Base-by-base conservation (phyloP, 1,284 basidiomycete species). In the Mycosarcoma maydis region DNA sequence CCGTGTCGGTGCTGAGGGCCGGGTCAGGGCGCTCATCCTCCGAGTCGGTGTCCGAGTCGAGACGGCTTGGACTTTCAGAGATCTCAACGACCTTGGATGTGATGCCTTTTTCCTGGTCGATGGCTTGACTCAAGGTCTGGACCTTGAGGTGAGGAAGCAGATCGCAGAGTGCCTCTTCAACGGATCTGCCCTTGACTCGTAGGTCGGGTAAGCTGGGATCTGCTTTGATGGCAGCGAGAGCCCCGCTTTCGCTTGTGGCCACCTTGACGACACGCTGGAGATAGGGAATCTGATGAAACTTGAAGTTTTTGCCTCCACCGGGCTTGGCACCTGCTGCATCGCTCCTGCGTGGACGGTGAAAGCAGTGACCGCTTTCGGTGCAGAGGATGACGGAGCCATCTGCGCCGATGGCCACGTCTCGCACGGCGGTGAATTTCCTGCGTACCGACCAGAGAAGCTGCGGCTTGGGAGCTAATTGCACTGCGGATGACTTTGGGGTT, bases 321-420 rank as follows among this genome's bases (percentile, higher is more conserved):
- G 57, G 50, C 39, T 72, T 73, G 52, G 33, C 58, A n/a, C 52
- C 52, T 17, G 17, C 36, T 8, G 54, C 44, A 9, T 75, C 70
- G 16, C 51, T 46, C 19, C 67, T 52, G 30, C 67, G 68, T 22
- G 57, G 75, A 32, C 66, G 73, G 51, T 94, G 87, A 76, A 92
- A 98, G 26, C 97, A 94, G 74, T 98, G 94, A 0, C 95, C 95
- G 1, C 94, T 94, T 71, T 90, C 89, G 0, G 95, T 98, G 83
- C 92, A 96, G 37, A 98, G 86, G 75, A 97, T 90, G 74, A 98
- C 87, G 7, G 90, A 88, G 2, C 94, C 92, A 71, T 97, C 93
- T 0, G 88, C 85, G 14, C 94, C 92, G 19, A 98, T 86, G 0
- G 92, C 94, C 8, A 95, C 90, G 78, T 98, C 94, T 86, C 90